These are phyloP conservation scores for Cinnamomum micranthum DNA, from an alignment of 164 flowering plant species.

Conservation along the genomic window DNA sequence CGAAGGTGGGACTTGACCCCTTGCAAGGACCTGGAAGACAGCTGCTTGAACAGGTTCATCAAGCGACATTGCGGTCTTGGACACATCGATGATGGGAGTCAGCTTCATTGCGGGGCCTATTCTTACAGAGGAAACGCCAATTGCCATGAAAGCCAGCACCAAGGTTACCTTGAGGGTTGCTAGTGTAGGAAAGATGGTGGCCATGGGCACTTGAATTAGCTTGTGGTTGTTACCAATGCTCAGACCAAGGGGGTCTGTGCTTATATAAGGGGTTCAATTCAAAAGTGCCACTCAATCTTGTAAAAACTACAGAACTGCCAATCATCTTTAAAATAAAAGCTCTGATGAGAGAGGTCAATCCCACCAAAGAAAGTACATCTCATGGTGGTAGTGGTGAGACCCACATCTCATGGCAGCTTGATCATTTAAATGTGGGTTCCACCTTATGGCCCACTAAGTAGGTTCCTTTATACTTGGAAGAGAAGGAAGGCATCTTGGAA, in stretches of 20 bases:
- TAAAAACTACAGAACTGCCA: too few species aligned
- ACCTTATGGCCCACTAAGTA: too few species aligned
- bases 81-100: neutral
- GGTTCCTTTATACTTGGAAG: too few species aligned
- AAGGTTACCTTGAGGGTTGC: conserved; percentile 1
- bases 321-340: too few species aligned
- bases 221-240: neutral
- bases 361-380: too few species aligned
- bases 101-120: neutral
- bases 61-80: neutral
- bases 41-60: neutral
- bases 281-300: too few species aligned
- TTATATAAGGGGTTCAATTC: neutral
- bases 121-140: conserved; percentile 1
- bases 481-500: too few species aligned
- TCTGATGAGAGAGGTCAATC: too few species aligned
- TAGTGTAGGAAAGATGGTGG: neutral
- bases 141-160: conserved; percentile 6
- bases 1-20: conserved; percentile 18
- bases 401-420: too few species aligned
- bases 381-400: too few species aligned
- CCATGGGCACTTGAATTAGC: neutral
- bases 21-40: conserved; percentile 3
- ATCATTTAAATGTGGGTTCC: too few species aligned
- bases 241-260: neutral